These are phyloP conservation scores for Microdochium paspali DNA, from an alignment of 2,329 filamentous ascomycete genomes.

Conservation along the genomic window DNA sequence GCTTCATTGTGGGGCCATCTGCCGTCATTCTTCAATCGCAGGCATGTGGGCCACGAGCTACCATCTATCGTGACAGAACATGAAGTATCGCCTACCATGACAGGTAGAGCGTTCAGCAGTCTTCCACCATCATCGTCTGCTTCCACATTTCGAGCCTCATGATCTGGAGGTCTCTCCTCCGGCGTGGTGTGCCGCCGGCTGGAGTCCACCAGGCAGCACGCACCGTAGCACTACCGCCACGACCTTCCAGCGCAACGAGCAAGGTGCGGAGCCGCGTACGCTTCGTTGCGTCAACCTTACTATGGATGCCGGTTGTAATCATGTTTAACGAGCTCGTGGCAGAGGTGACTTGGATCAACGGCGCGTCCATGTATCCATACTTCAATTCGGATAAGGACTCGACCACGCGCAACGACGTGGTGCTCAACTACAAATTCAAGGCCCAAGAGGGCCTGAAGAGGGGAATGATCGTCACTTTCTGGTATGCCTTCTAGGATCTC, in stretches of 20 bases:
- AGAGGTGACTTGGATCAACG: slow-evolving; percentile 46
- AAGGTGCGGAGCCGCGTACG: background rate
- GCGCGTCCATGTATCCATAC: slow-evolving; percentile 68
- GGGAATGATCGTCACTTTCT: slow-evolving; percentile 68
- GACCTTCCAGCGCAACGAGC: too few species aligned
- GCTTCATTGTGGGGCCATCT: too few species aligned
- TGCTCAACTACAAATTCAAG: slow-evolving; percentile 49
- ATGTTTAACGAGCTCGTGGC: slow-evolving; percentile 53
- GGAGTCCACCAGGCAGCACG: background rate
- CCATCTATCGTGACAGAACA: too few species aligned
- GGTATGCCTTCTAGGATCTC: slow-evolving; percentile 29
- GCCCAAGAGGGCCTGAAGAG: slow-evolving; percentile 49
- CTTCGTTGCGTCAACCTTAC: slow-evolving; percentile 3
- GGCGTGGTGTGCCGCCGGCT: background rate
- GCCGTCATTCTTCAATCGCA: too few species aligned
- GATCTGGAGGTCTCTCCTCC: background rate
- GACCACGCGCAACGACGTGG: slow-evolving; percentile 42
- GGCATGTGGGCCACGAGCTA: too few species aligned
- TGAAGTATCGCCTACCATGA: too few species aligned
- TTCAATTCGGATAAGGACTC: slow-evolving; percentile 58
- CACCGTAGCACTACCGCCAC: too few species aligned
- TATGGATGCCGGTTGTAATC: slow-evolving; percentile 52
- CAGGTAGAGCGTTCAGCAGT: background rate
- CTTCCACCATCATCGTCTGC: background rate
- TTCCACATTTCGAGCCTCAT: background rate